phyloP scores from a whole-genome alignment of 306 rosid genomes.

The Sechiopsis laciniata region DNA sequence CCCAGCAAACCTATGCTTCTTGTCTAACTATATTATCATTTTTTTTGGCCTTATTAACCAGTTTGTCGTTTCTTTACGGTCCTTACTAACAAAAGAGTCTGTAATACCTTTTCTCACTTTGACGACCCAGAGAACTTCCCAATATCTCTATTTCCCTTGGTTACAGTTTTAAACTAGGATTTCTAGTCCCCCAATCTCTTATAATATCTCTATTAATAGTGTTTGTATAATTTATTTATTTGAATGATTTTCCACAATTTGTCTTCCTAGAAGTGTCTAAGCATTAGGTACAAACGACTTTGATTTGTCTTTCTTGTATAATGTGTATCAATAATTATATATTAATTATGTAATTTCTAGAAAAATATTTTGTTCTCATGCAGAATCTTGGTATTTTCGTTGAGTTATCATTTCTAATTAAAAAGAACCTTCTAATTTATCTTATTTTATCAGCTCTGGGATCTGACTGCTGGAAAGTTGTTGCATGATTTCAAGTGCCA shows the following conservation, averaged over 20 bases:
- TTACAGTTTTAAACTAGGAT: neutral
- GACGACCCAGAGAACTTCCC: neutral
- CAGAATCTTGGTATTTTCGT: neutral
- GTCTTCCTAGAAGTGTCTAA: constrained; percentile 14
- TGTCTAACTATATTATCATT: neutral
- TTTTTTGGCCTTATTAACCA: neutral
- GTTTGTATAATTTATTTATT: constrained; percentile 7
- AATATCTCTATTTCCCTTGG: neutral
- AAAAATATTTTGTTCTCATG: neutral
- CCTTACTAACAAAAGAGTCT: neutral
- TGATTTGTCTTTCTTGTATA: constrained; percentile 1
- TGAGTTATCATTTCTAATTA: neutral
- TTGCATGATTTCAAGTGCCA: constrained; percentile 90
- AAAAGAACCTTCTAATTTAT: constrained; percentile 16
- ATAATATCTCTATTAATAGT: neutral
- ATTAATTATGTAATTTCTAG: neutral
- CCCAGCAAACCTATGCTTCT: neutral
- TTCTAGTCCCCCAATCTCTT: constrained; percentile 9
- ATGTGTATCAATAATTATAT: neutral
- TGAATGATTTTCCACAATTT: neutral
- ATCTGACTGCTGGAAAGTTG: constrained; percentile 93
- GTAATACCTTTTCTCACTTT: neutral
- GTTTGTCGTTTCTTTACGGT: neutral
- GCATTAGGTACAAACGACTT: constrained; percentile 9
- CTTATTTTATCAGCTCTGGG: constrained; percentile 73